Evolutionary conservation across 1,284 basidiomycete species (phyloP).

Genomic region (Stereum hirsutum): DNA sequence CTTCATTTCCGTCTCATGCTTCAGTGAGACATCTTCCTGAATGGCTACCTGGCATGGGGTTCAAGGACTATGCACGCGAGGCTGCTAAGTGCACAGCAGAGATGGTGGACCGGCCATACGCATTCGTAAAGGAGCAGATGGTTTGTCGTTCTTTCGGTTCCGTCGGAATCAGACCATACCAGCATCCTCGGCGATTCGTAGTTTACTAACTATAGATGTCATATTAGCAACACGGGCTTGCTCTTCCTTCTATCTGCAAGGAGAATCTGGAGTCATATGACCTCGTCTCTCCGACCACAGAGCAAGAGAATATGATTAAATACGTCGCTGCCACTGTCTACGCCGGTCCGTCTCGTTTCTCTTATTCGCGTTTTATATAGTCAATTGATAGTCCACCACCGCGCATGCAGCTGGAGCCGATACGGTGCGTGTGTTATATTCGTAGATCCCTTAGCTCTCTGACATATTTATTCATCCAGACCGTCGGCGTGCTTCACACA

Average conservation of each 20-base stretch:
- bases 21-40: neutral
- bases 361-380: neutral
- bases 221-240: neutral
- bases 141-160: neutral
- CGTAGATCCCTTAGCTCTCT: no score
- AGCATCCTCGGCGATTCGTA: neutral
- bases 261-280: neutral
- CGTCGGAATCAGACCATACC: neutral
- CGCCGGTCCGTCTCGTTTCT: neutral
- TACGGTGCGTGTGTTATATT: neutral
- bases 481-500: neutral
- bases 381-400: neutral
- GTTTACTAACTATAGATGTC: neutral
- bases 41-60: slow-evolving; percentile 1
- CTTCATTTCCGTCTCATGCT: no score
- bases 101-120: neutral
- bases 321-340: neutral
- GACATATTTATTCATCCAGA: neutral
- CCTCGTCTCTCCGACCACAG: neutral
- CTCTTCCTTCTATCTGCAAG: neutral
- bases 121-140: neutral
- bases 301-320: neutral
- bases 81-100: neutral
- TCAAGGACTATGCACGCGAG: neutral
- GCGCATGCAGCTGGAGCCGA: neutral